Evolutionary conservation across 108 stramenopile genomes (phyloP).

Genomic region (Cyclostephanos tholiformis): DNA sequence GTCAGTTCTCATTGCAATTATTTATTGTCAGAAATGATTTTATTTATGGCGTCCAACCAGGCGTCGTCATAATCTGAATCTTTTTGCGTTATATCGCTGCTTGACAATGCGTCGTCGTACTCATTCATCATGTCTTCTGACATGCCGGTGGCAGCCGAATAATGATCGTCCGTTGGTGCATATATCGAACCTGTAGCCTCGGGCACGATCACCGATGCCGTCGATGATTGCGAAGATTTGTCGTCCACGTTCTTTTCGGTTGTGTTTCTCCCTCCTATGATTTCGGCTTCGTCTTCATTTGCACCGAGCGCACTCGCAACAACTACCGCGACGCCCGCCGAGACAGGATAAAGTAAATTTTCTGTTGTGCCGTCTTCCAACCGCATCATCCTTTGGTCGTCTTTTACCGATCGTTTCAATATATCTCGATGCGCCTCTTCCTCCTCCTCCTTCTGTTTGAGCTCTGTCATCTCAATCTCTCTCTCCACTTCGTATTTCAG

Average conservation of each 20-base stretch:
- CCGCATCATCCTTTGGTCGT: conserved; percentile 6
- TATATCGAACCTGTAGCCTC: not conserved
- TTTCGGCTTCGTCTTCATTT: conserved; percentile 8
- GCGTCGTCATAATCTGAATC: conserved; percentile 25
- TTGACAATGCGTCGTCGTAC: not conserved
- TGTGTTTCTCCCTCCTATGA: not conserved
- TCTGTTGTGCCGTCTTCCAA: not conserved
- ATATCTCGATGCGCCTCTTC: not conserved
- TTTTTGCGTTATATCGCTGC: not conserved
- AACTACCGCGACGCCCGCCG: conserved; percentile 3
- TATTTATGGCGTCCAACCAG: conserved; percentile 26
- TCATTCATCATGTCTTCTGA: not conserved
- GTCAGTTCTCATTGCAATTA: not conserved
- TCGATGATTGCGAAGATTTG: not conserved
- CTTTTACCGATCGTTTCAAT: conserved; percentile 13
- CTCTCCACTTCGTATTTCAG: conserved; percentile 43
- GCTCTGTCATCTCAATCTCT: conserved; percentile 3
- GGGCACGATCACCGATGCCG: not conserved
- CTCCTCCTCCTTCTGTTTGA: conserved; percentile 20
- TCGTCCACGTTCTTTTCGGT: not conserved
- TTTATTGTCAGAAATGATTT: conserved; percentile 18
- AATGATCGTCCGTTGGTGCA: not conserved
- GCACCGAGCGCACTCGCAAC: not conserved
- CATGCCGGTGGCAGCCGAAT: not conserved
- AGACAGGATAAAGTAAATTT: not conserved